These are phyloP conservation scores for Closterium sp. DNA, from an alignment of 139 green algal genomes.

Conservation along the genomic window DNA sequence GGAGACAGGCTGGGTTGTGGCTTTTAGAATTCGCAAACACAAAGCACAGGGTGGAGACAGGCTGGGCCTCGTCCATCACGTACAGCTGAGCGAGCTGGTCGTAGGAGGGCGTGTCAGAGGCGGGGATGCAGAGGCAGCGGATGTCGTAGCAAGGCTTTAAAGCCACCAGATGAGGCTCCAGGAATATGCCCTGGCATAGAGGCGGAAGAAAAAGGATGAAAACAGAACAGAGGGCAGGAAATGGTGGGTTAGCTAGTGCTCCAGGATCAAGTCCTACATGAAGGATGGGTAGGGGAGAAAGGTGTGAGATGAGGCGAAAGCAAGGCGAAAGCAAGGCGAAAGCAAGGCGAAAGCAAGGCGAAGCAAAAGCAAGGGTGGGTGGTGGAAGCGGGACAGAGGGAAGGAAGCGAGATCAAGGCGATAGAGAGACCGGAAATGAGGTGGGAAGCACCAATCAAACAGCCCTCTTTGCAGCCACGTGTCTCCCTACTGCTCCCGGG, in stretches of 20 bases:
- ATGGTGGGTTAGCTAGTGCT: too few relatives aligned
- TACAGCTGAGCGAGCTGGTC: slow-evolving; percentile 15
- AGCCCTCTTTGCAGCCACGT: too few relatives aligned
- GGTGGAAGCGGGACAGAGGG: not conserved
- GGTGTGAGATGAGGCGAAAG: not conserved
- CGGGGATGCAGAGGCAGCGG: slow-evolving; percentile 19
- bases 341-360: too few relatives aligned
- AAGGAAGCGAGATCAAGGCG: too few relatives aligned
- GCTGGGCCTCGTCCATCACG: too few relatives aligned
- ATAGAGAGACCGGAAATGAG: too few relatives aligned
- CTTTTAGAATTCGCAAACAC: too few relatives aligned
- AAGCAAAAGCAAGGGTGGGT: not conserved
- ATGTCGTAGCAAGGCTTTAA: slow-evolving; percentile 10
- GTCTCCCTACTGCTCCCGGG: too few relatives aligned
- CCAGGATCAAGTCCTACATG: not conserved
- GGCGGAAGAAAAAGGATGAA: slow-evolving; percentile 1
- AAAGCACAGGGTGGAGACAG: too few relatives aligned
- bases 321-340: too few relatives aligned
- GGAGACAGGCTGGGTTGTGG: too few relatives aligned
- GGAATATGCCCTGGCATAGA: slow-evolving; percentile 26
- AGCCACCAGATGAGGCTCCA: slow-evolving; percentile 5
- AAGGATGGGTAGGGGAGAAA: slow-evolving; percentile 1
- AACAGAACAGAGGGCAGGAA: not conserved
- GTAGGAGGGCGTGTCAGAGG: slow-evolving; percentile 11
- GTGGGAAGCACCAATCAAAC: too few relatives aligned